Evolutionary conservation across 768 basidiomycete genomes (phyloP), one percentile per base, ranked within the genome.

Genomic region (Suillus americanus): DNA sequence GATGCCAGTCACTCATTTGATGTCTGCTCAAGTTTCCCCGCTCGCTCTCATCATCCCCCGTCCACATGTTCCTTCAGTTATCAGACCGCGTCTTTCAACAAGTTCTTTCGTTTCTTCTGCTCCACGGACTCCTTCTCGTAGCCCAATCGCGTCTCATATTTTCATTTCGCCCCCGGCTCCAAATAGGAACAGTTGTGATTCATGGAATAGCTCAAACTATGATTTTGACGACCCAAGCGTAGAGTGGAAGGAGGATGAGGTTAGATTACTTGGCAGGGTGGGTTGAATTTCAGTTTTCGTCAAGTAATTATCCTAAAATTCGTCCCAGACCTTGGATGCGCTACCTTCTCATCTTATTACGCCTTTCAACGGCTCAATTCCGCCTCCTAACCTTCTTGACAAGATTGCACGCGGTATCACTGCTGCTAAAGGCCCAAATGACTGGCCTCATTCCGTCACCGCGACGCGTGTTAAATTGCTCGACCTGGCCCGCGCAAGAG

Each of bases 261-360:
- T 87, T 63, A 79, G 85, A 65, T 77, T 94, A 16, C 83, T 93
- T 53, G 79, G 85, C 64, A 82, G 90, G 75, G 91, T 92, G 68
- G 48, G 85, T 78, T 30, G 69, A 66, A 70, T 45, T 57, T 63
- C 7, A 13, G 7, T 0, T 60, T n/a, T n/a, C 43, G 20, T 30
- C 37, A 30, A 38, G n/a, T 59, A 10, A 14, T 23, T 37, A 1
- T 38, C 55, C n/a, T 1, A 60, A 30, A 43, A 20, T 33, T 33
- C 66, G 54, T 41, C 25, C 7, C 65, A 92, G 92, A 92, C 93
- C 18, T 83, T 95, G 12, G 93, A 95, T 72, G 89, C 89, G 51
- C 86, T 94, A 65, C 92, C 92, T 12, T 80, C 88, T 7, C 91
- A 94, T 70, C 85, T 95, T n/a, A 81, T 92, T 74, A 94, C 93